Evolutionary conservation across 1,284 basidiomycete genomes (phyloP).

Genomic region (Pyrrhoderma lamaoense): DNA sequence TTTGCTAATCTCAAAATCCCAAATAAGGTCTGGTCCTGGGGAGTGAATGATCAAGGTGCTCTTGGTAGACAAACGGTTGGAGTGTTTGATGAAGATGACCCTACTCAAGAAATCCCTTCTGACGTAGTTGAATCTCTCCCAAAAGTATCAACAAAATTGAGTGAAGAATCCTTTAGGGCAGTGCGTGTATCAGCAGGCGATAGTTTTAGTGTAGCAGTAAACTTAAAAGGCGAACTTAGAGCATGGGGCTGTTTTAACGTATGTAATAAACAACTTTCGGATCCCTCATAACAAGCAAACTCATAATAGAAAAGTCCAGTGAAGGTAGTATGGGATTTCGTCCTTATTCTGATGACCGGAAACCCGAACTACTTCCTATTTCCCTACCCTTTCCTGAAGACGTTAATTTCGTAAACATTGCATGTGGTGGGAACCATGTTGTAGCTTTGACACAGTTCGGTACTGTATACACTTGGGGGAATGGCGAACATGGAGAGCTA

Average conservation of each 20-base stretch:
- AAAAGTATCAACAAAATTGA: constrained; percentile 36
- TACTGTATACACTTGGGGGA: constrained; percentile 51
- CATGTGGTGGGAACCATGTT: constrained; percentile 51
- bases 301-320: too few relatives aligned
- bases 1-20: neutral
- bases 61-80: constrained; percentile 41
- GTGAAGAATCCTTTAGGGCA: constrained; percentile 40
- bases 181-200: constrained; percentile 46
- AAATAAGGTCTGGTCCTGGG: constrained; percentile 39
- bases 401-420: constrained; percentile 34
- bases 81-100: constrained; percentile 30
- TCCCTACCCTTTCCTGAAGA: constrained; percentile 32
- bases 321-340: constrained; percentile 33
- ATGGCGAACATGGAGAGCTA: constrained; percentile 47
- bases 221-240: constrained; percentile 41
- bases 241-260: constrained; percentile 56
- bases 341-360: constrained; percentile 26
- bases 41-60: constrained; percentile 53
- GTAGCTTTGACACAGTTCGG: constrained; percentile 48
- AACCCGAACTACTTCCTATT: constrained; percentile 34
- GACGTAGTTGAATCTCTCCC: constrained; percentile 48
- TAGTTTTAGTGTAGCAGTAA: constrained; percentile 41
- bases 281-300: constrained; percentile 30
- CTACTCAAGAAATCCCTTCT: constrained; percentile 31
- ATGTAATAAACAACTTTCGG: constrained; percentile 21